phyloP scores from a whole-genome alignment of 495 filamentous ascomycete genomes.

The Neurospora sp. region DNA sequence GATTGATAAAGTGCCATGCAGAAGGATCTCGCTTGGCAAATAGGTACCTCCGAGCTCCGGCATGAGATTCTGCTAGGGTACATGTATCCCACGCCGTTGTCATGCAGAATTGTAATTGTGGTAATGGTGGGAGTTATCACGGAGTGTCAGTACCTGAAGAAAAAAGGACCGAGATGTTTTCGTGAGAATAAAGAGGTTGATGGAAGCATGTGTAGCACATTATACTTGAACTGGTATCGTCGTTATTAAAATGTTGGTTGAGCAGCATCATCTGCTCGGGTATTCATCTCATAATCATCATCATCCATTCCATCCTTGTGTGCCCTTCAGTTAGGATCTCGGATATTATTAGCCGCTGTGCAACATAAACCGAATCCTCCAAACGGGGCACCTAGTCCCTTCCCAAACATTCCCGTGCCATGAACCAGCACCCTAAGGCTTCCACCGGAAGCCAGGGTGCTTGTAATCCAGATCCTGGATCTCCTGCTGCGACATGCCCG shows the following conservation, averaged over 20 bases:
- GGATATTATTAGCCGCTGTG: background rate
- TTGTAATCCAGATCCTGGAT: conserved; percentile 63
- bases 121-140: background rate
- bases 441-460: conserved; percentile 61
- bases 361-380: background rate
- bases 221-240: background rate
- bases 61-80: background rate
- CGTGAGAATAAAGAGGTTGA: no score
- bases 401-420: background rate
- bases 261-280: background rate
- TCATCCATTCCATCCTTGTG: background rate
- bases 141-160: background rate
- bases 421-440: conserved; percentile 24
- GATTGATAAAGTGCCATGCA: background rate
- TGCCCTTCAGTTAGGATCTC: background rate
- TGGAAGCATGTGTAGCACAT: background rate
- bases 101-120: background rate
- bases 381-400: background rate
- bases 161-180: background rate
- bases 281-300: background rate
- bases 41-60: background rate
- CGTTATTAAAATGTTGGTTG: background rate
- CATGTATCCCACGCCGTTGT: background rate
- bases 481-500: conserved; percentile 43
- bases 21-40: background rate